These are phyloP conservation scores for Myochromella boudieri DNA, from an alignment of 768 basidiomycete species.

Conservation along the genomic window DNA sequence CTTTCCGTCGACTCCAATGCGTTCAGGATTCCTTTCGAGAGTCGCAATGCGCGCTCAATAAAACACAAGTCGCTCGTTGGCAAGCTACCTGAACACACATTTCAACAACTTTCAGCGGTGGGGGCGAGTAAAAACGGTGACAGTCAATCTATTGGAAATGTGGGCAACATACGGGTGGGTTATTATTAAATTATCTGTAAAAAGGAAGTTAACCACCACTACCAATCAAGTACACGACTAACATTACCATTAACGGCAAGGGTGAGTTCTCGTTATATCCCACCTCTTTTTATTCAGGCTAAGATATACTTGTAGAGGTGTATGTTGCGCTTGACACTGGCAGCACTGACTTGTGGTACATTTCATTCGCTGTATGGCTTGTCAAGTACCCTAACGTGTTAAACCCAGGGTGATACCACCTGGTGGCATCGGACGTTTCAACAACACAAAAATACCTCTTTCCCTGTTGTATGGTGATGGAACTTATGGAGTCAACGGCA, in stretches of 20 bases:
- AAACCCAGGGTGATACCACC: conserved; percentile 31
- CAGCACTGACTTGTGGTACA: conserved; percentile 36
- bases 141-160: conserved; percentile 11
- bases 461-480: conserved; percentile 34
- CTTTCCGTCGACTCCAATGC: not conserved
- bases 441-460: conserved; percentile 29
- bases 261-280: conserved; percentile 14
- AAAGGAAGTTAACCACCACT: not conserved
- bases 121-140: not conserved
- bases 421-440: conserved; percentile 31
- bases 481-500: conserved; percentile 30
- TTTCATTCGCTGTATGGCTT: no score
- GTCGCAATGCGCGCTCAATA: not conserved
- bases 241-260: conserved; percentile 31
- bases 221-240: conserved; percentile 11
- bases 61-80: conserved; percentile 1
- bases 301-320: no score
- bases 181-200: not conserved
- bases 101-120: not conserved
- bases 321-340: conserved; percentile 37
- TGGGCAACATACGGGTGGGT: conserved; percentile 13
- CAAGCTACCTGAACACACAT: not conserved
- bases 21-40: not conserved
- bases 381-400: no score
- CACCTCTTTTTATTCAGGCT: no score